phyloP scores from a whole-genome alignment of 1,284 basidiomycete species.

The Cutaneotrichosporon sp. region DNA sequence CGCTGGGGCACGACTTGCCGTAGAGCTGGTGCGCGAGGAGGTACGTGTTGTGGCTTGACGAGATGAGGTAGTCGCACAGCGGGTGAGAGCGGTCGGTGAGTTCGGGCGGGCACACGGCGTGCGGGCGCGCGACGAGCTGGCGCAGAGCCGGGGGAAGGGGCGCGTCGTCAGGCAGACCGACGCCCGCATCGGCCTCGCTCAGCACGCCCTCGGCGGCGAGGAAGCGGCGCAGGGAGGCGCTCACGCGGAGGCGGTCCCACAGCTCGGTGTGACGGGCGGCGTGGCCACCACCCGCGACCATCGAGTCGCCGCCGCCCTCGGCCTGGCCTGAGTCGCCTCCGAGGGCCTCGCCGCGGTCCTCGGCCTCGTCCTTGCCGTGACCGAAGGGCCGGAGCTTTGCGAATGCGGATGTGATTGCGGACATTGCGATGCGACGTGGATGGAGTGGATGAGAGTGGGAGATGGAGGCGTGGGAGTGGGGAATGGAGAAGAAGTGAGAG shows the following conservation, averaged over 20 bases:
- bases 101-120: constrained; percentile 14
- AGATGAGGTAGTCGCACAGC: constrained; percentile 85
- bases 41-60: constrained; percentile 96
- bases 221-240: constrained; percentile 16
- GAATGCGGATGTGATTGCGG: not conserved
- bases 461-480: too few species aligned
- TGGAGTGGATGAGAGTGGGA: not conserved
- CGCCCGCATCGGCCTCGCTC: constrained; percentile 6
- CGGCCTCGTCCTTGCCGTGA: not conserved
- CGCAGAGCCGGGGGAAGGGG: constrained; percentile 7
- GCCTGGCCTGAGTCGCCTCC: not conserved
- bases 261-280: not conserved
- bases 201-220: constrained; percentile 18
- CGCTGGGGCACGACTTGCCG: constrained; percentile 17
- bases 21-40: constrained; percentile 62
- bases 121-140: constrained; percentile 14
- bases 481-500: not conserved
- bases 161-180: not conserved
- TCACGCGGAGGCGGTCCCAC: constrained; percentile 14
- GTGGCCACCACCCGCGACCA: constrained; percentile 18
- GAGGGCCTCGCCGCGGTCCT: constrained; percentile 3
- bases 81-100: constrained; percentile 57
- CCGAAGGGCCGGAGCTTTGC: constrained; percentile 1
- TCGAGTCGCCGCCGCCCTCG: not conserved
- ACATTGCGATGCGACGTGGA: not conserved